Base-by-base conservation (phyloP, 768 basidiomycete species). In the Ephemerocybe angulata region DNA sequence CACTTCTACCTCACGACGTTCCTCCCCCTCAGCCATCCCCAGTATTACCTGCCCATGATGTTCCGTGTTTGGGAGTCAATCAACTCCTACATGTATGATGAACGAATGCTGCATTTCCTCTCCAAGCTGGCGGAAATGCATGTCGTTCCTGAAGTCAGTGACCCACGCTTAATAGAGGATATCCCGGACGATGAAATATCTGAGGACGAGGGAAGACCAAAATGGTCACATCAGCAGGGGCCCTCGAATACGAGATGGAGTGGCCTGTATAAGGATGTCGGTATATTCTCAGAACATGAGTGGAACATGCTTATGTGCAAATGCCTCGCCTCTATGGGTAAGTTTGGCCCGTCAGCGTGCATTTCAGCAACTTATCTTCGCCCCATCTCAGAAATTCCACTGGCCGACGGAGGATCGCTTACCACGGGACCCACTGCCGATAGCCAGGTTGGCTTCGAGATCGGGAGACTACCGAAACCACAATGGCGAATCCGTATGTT, bases 231-330 rank as follows among this genome's bases (percentile, higher is more conserved):
- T 52, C 72, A 78, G 46, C 72, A 77, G 60, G 55, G 76, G 29
- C 60, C 73, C 47, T 62, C 72, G 42, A 65, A 67, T 53, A 66
- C 69, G 22, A 65, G 67, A 31, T 90, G 88, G 89, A 69, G 67
- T 27, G 93, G 93, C 21, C 80, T 96, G 49, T 90, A 88, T 69
- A 86, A 85, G 56, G 87, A 91, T 65, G 85, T 95, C 42, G 93
- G 93, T 21, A 90, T 96, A 43, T 92, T 93, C 67, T 84, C 85
- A 43, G 86, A 92, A 58, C 79, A 86, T 61, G 86, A 95, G 64
- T 95, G 90, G 84, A 82, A 84, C 60, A 79, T 87, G 56, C 72
- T 96, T 60, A 93, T 95, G 89, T 88, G 86, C 64, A 93, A 93
- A 73, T 90, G 89, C 65, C 75, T 96, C 53, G 80, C 84, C 7